Evolutionary conservation across 108 stramenopile genomes (phyloP).

Genomic region (Licmophora abbreviata): DNA sequence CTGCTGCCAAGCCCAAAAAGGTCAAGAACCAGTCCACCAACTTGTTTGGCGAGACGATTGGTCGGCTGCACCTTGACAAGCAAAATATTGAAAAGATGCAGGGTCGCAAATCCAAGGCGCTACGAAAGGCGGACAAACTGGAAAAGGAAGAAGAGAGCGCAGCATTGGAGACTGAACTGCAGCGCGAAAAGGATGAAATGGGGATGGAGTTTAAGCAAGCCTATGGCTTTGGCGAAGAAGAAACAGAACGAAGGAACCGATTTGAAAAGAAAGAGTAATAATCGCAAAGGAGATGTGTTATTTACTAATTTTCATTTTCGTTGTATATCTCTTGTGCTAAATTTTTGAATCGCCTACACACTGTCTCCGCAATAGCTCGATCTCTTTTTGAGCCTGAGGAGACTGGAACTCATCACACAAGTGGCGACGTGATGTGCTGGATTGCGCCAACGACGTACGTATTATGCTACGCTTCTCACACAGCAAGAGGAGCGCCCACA

Average conservation of each 20-base stretch:
- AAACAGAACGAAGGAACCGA: slow-evolving; percentile 10
- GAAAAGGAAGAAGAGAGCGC: slow-evolving; percentile 61
- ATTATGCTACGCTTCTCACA: slow-evolving; percentile 10
- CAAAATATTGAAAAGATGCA: slow-evolving; percentile 88
- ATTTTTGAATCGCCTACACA: neutral
- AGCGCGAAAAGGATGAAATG: slow-evolving; percentile 56
- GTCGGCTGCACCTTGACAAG: slow-evolving; percentile 91
- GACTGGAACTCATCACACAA: no score
- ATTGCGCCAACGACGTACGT: no score
- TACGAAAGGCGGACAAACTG: slow-evolving; percentile 71
- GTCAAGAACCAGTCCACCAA: slow-evolving; percentile 92
- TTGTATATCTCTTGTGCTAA: neutral
- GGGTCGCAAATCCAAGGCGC: slow-evolving; percentile 81
- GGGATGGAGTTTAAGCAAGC: slow-evolving; percentile 62
- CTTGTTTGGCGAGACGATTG: slow-evolving; percentile 93
- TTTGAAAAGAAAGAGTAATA: slow-evolving; percentile 6
- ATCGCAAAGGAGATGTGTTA: neutral
- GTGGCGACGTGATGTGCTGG: no score
- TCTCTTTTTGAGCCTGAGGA: no score
- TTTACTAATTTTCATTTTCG: neutral
- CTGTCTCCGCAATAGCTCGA: no score
- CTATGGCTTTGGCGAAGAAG: slow-evolving; percentile 54
- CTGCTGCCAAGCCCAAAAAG: slow-evolving; percentile 43
- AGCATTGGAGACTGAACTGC: slow-evolving; percentile 70
- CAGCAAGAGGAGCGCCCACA: slow-evolving; percentile 43